Evolutionary conservation across 1,284 basidiomycete species (phyloP), one percentile per base, ranked within the genome.

Genomic region (Naganishia sp.): DNA sequence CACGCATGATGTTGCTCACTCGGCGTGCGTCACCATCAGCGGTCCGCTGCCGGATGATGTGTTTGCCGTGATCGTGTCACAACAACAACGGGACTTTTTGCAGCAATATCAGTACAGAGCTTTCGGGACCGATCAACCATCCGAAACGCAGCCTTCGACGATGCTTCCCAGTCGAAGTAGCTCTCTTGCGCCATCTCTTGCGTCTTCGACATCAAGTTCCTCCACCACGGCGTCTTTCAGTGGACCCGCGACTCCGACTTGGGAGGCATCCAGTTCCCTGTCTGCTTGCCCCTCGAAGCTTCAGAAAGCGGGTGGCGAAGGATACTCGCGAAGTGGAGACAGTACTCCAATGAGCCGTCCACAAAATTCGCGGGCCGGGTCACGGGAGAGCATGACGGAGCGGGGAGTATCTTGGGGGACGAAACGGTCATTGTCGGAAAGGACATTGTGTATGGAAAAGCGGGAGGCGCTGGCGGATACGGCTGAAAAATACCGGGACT

Each of bases 321-420:
- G 36, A 10, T n/a, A 43, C 6, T 39, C 59, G 2, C 59, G 25
- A 2, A 25, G 18, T 23, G 36, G 9, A 0, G 48, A 61, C 23
- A 46, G 42, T 42, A 28, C 5, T 23, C 7, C 33, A 2, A n/a
- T 36, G 18, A n/a, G 15, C 9, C 59, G 59, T 13, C 59, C 59
- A 7, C 59, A 48, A 3, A 49, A 39, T 43, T 21, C 3, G 23
- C 48, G 59, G 36, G 25, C 59, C n/a, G 48, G 48, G 11, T 61
- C 59, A 18, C 48, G 44, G 15, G 59, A 61, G 31, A 61, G 59
- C 39, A 61, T 61, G 59, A 61, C 59, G 6, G 23, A 52, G 23
- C 59, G 59, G 25, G 59, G 59, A 6, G 59, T 61, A 16, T 61
- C 59, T 16, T 61, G 59, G 59, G 59, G 59, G 6, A 61, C 59